Evolutionary conservation across 2,329 filamentous ascomycete genomes (phyloP), one percentile per base, ranked within the genome.

Genomic region (Lachnellula suecica): DNA sequence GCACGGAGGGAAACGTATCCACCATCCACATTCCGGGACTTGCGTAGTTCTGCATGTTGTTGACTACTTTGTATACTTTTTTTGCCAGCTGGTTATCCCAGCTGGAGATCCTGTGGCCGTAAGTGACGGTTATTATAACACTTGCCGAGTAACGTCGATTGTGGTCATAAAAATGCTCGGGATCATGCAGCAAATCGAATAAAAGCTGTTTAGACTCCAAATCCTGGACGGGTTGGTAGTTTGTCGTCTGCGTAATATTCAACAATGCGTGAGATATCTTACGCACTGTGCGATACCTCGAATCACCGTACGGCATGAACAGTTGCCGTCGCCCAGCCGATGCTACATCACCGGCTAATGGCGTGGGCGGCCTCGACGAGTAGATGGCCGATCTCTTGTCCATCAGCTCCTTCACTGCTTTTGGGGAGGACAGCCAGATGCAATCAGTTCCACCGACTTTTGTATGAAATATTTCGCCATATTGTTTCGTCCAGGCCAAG

Each of bases 121-220:
- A 75, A 0, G 66, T 71, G 20, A 75, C 63, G 2, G 71, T 70
- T 20, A 74, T 70, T 24, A 76, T 73, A 11, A 76, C 62, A 34
- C 70, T 69, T 0, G 72, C 66, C 2, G 72, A 68, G 49, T 74
- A 75, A 22, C 72, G 64, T 47, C 72, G 68, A 49, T 74, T 69
- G 51, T 69, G 70, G 40, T 66, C 65, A 24, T 72, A 71, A 51
- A 73, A 74, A 46, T 68, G 58, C 24, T 58, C 59, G 2, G 71
- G 71, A 7, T 65, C 58, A 19, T 57, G 49, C 23, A 72, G 44
- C 1, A 75, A 61, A 47, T 73, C 70, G 27, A 66, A 59, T 4
- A 70, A 54, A 15, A 70, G 58, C 40, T 65, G 62, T 40, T 66
- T 62, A 8, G 63, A 68, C 56, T 72, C 71, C 15, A 66, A 62